Conservation (phyloP, 805 yeast species). For the Zygosaccharomyces siamensis region DNA sequence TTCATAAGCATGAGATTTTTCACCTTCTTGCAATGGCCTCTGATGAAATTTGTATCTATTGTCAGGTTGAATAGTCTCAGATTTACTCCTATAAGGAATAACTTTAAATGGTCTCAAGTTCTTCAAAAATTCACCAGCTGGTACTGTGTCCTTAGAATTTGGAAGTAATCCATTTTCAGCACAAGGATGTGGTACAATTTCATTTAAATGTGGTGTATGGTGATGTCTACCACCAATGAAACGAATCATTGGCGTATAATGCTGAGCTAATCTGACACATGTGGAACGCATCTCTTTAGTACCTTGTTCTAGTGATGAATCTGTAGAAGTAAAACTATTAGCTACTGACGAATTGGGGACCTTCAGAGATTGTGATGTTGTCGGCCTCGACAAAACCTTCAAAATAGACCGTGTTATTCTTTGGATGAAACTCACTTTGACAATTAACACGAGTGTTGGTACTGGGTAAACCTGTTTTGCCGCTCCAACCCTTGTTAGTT, state of each 20-base stretch:
- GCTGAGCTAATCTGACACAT: conserved; percentile 20
- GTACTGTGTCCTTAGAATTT: conserved; percentile 26
- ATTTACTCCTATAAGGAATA: conserved; percentile 38
- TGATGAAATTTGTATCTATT: conserved; percentile 22
- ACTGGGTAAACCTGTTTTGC: background rate
- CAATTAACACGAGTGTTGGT: conserved; percentile 1
- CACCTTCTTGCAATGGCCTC: conserved; percentile 38
- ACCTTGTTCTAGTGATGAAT: background rate
- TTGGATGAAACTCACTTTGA: conserved; percentile 17
- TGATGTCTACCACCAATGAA: conserved; percentile 80
- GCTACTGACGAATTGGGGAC: conserved; percentile 4
- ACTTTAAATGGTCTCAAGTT: conserved; percentile 40
- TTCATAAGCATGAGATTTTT: conserved; percentile 51
- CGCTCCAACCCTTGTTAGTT: background rate
- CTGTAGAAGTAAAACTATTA: conserved; percentile 1
- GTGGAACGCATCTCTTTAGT: conserved; percentile 32
- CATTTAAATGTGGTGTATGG: conserved; percentile 37
- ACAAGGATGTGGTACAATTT: conserved; percentile 27
- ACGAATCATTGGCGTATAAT: conserved; percentile 67
- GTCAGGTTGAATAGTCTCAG: conserved; percentile 35
- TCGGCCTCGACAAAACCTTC: conserved; percentile 14
- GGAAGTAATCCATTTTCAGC: conserved; percentile 28
- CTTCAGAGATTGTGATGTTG: conserved; percentile 8
- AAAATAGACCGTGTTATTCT: conserved; percentile 14
- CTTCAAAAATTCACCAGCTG: conserved; percentile 20